phyloP scores from a whole-genome alignment of 345 rosid species.

The Hibiscus trionum region DNA sequence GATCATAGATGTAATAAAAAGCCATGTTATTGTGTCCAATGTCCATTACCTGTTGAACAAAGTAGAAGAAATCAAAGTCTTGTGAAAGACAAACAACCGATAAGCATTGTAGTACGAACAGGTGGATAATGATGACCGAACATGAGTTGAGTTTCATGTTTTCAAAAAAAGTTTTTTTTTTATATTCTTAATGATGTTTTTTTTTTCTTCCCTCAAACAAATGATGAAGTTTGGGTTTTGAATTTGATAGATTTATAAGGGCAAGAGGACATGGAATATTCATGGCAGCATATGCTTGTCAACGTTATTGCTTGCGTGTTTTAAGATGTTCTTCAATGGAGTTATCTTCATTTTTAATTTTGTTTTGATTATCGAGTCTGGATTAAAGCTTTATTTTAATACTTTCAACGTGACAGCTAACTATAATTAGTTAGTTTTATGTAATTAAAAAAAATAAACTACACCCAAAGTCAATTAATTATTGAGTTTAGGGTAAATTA shows the following conservation, averaged over 20 bases:
- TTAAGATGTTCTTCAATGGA: background rate
- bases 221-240: background rate
- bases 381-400: no score
- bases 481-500: no score
- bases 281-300: constrained; percentile 3
- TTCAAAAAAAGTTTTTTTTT: background rate
- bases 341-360: background rate
- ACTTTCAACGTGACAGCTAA: no score
- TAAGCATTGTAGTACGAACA: constrained; percentile 33
- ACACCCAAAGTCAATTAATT: no score
- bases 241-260: constrained; percentile 9
- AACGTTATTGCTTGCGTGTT: background rate
- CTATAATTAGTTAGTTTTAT: no score
- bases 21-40: background rate
- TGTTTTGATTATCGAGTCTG: no score
- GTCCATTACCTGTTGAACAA: constrained; percentile 55
- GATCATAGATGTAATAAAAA: no score
- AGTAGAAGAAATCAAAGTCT: constrained; percentile 86
- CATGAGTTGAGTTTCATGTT: constrained; percentile 24
- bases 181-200: background rate
- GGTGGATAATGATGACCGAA: constrained; percentile 27
- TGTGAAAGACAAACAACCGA: constrained; percentile 31
- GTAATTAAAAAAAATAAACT: no score
- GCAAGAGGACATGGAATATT: background rate
- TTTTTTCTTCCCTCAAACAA: background rate